Evolutionary conservation across 352 stramenopile species (phyloP).

Genomic region (Phytopythium aichiense): DNA sequence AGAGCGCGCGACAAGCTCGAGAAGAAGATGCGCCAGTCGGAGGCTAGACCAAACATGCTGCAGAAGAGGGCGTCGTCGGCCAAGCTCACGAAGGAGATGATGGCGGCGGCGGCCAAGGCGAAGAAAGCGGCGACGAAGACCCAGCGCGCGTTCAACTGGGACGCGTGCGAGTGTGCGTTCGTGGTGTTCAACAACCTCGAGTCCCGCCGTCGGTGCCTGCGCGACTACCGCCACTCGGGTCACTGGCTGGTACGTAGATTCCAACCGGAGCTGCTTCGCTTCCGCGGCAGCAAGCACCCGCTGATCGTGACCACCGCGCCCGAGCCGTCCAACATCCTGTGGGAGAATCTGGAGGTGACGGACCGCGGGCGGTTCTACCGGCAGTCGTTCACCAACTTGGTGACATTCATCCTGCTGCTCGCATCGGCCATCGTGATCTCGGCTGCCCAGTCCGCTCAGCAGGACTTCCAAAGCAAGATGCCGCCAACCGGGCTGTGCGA

Average conservation of each 20-base stretch:
- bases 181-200: conserved; percentile 89
- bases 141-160: conserved; percentile 43
- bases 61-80: conserved; percentile 13
- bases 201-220: conserved; percentile 61
- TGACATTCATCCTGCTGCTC: conserved; percentile 71
- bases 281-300: conserved; percentile 40
- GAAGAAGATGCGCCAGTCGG: not conserved
- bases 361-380: conserved; percentile 49
- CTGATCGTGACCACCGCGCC: conserved; percentile 51
- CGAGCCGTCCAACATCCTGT: conserved; percentile 85
- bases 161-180: conserved; percentile 76
- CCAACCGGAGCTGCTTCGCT: conserved; percentile 56
- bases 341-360: conserved; percentile 83
- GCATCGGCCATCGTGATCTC: conserved; percentile 71
- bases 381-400: conserved; percentile 61
- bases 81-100: conserved; percentile 6
- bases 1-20: not conserved
- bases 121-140: conserved; percentile 24
- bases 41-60: not conserved
- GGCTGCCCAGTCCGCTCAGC: conserved; percentile 63
- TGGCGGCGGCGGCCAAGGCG: conserved; percentile 13
- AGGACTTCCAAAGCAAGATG: conserved; percentile 66
- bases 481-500: conserved; percentile 55
- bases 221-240: conserved; percentile 66
- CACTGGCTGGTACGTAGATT: conserved; percentile 36